Evolutionary conservation across 2,329 filamentous ascomycete species (phyloP), one percentile per base, ranked within the genome.

Genomic region (Helicocarpus griseus): DNA sequence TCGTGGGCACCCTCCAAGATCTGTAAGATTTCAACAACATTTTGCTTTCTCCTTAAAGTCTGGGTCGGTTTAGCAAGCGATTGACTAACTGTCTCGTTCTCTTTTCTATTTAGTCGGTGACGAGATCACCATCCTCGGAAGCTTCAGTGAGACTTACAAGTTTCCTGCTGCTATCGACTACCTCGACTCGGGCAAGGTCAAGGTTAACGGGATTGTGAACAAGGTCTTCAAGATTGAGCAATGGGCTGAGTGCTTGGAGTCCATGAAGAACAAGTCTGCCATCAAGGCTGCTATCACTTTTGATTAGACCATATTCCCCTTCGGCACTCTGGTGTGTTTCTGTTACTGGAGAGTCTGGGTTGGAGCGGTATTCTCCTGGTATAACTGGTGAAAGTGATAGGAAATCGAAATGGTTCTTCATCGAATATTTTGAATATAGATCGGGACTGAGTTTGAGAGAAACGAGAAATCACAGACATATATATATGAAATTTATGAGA

Each of bases 201-300:
- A 66, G 56, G 68, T 85, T 48, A 71, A 77, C 49, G 83, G 84
- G 3, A 86, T 88, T 50, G 83, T 86, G 57, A 86, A 86, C 70
- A 86, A 86, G 73, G 79, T 76, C 5, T 88, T 82, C 72, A 82
- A 77, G 69, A 73, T 87, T n/a, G 83, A 88, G 63, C 77, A 87
- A 64, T 87, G 82, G 77, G 80, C 73, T 43, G 80, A 86, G 64
- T 85, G 82, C 55, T 70, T 88, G 57, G 80, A 86, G 65, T 77
- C 79, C 52, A 86, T 88, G 74, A 80, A 76, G 61, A 82, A 85
- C 70, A 86, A 87, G 75, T 79, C 72, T 49, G 83, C 83, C 53
- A 86, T 88, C 64, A 88, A 88, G 74, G 83, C 83, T 49, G 82
- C 81, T 14, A 86, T 88, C 65, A 77, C 81, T 44, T 87, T 86